A percentile compares a stretch with the other conserved stretches of the same genome.
phyloP scores from a whole-genome alignment of 2,329 filamentous ascomycete species.

The Nigrospora osmanthi region DNA sequence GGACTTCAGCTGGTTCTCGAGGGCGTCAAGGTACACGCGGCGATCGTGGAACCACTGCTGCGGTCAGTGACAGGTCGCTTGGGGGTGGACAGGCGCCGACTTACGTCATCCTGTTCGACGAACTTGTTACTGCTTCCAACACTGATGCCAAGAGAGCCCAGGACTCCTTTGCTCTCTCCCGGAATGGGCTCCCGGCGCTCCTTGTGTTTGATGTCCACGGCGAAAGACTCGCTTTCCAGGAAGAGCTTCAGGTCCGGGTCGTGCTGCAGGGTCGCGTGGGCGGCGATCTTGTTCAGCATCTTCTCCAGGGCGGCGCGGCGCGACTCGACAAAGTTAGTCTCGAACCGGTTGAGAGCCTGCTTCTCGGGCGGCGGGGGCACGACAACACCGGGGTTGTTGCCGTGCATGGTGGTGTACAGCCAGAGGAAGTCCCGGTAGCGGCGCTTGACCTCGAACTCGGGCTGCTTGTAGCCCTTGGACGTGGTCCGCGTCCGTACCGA shows the following conservation, averaged over 20 bases:
- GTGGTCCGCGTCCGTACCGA: conserved; percentile 92
- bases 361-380: conserved; percentile 96
- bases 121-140: conserved; percentile 80
- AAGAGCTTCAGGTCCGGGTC: conserved; percentile 94
- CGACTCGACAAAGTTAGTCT: conserved; percentile 93
- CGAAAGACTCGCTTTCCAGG: conserved; percentile 92
- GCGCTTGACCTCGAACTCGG: conserved; percentile 88
- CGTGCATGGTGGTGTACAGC: conserved; percentile 92
- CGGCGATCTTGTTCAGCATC: conserved; percentile 94
- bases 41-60: conserved; percentile 93
- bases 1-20: conserved; percentile 85
- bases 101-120: conserved; percentile 91
- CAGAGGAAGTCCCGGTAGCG: conserved; percentile 96
- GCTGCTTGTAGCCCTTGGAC: conserved; percentile 88
- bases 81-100: conserved; percentile 21
- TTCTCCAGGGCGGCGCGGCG: conserved; percentile 85
- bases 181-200: conserved; percentile 82
- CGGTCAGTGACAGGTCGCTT: conserved; percentile 7
- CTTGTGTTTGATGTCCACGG: conserved; percentile 95
- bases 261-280: conserved; percentile 83
- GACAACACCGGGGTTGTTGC: conserved; percentile 89
- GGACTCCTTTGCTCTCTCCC: conserved; percentile 86
- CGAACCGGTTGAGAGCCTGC: conserved; percentile 92
- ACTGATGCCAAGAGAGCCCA: conserved; percentile 74
- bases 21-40: conserved; percentile 85